Evolutionary conservation across 1,284 basidiomycete genomes (phyloP), one percentile per base, ranked within the genome.

Genomic region (Puccinia novopanici): DNA sequence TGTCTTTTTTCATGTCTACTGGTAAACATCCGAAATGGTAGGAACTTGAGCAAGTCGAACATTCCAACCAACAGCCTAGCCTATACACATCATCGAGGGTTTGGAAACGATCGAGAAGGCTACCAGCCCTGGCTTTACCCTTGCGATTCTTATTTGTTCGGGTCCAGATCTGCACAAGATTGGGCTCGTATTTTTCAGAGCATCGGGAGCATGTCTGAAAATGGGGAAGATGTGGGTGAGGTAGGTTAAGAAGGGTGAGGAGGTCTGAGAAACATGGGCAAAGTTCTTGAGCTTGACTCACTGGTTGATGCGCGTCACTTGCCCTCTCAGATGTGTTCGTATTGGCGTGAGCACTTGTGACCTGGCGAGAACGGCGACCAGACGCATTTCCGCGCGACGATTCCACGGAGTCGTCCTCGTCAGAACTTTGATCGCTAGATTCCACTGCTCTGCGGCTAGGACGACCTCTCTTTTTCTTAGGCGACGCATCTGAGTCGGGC

Each of bases 21-120:
- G 79, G 72, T 30, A 75, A 37, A 81, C 79, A 81, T 19, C 79
- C 79, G 48, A 73, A 81, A 74, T 81, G 79, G 55, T 74, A 81
- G 55, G 71, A 61, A 42, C 22, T 68, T n/a, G 79, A 57, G 42
- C 79, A 81, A 59, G n/a, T 27, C 48, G 61, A 61, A 42, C 79
- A 81, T 30, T 81, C 79, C 17, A 81, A 61, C 79, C 79, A 81
- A 68, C 71, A 74, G 17, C 79, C 79, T 67, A 75, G 79, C 37
- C 34, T 52, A 57, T 81, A 75, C 48, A 81, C 42, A 45, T 81
- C 79, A n/a, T 81, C 79, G 10, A 74, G 52, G 30, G 19, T 75
- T 42, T 40, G 61, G 65, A 75, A 81, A 19, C 61, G 70, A 55
- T 81, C 70, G 1, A 75, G 72, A 48, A 81, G 45, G 48, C 61